Evolutionary conservation across 2,329 filamentous ascomycete species (phyloP).

Genomic region (Xylariaceae sp.): DNA sequence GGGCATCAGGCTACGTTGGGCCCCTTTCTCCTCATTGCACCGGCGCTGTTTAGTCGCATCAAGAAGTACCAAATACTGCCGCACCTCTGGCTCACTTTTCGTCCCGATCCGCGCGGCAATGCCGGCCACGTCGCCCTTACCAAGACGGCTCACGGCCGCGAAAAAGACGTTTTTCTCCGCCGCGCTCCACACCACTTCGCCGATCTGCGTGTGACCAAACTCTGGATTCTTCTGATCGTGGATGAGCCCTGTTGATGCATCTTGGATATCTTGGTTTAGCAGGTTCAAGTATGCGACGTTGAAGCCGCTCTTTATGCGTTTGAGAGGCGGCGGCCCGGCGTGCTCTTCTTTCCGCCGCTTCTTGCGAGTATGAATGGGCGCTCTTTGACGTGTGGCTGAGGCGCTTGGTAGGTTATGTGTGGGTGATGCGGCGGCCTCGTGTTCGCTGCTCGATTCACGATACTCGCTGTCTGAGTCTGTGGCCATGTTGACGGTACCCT

Average conservation of each 20-base stretch:
- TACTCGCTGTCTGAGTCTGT: conserved; percentile 20
- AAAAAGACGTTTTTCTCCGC: conserved; percentile 71
- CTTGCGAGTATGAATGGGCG: conserved; percentile 2
- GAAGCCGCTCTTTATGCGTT: conserved; percentile 42
- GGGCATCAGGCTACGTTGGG: conserved; percentile 38
- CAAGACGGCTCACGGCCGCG: conserved; percentile 58
- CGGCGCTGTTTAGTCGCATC: conserved; percentile 45
- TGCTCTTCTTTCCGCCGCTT: conserved; percentile 24
- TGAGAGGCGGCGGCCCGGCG: conserved; percentile 37
- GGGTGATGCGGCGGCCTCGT: not conserved
- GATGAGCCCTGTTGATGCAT: conserved; percentile 41
- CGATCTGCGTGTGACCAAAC: conserved; percentile 55
- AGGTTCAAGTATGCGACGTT: conserved; percentile 47
- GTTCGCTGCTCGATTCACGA: conserved; percentile 5
- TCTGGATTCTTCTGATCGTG: conserved; percentile 24
- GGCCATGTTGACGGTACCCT: no score
- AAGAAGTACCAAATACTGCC: conserved; percentile 63
- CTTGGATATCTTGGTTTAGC: conserved; percentile 56
- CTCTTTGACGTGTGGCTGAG: not conserved
- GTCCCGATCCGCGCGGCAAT: conserved; percentile 61
- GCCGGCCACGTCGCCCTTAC: conserved; percentile 55
- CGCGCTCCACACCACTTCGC: conserved; percentile 64
- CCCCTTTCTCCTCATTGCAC: conserved; percentile 30
- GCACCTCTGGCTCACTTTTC: conserved; percentile 72
- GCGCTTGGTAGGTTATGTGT: not conserved